phyloP scores from a whole-genome alignment of 306 rosid species.

The apple (Malus domestica) region ASM211411v1 NC_041789.1:13026001-13026500 shows the following conservation, averaged over 20 bases:
- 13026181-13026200: neutral
- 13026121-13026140: conserved; percentile 59
- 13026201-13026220: neutral
- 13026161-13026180: too few species aligned
- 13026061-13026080: conserved; percentile 49
- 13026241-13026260: neutral
- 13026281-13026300: conserved; percentile 59
- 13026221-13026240: neutral
- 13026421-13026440: conserved; percentile 65
- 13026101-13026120: conserved; percentile 73
- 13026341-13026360: conserved; percentile 86
- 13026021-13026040: conserved; percentile 78
- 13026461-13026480: neutral
- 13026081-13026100: conserved; percentile 67
- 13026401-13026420: conserved; percentile 69
- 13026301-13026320: conserved; percentile 62
- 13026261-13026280: conserved; percentile 16
- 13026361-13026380: conserved; percentile 69
- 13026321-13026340: conserved; percentile 65
- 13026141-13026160: neutral
- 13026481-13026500: neutral
- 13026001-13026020: conserved; percentile 55
- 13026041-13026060: conserved; percentile 62
- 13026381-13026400: conserved; percentile 81
- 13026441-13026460: conserved; percentile 56